Evolutionary conservation across 2,329 filamentous ascomycete genomes (phyloP).

Genomic region (Teratosphaeria zuluensis): DNA sequence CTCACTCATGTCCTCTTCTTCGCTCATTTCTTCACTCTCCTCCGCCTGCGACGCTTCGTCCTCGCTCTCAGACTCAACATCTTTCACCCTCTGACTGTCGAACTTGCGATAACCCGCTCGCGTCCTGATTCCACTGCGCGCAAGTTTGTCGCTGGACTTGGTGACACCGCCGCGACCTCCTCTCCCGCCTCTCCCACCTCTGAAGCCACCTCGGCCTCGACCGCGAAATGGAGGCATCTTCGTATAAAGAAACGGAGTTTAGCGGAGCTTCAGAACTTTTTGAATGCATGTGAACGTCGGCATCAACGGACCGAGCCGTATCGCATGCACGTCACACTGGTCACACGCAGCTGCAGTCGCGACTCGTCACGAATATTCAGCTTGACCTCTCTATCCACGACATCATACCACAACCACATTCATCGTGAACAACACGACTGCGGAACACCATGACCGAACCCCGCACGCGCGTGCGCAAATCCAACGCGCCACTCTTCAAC

Average conservation of each 20-base stretch:
- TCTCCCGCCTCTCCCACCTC: constrained; percentile 18
- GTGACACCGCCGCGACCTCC: constrained; percentile 14
- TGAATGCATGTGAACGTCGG: neutral
- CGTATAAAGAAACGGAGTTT: neutral
- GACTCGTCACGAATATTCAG: neutral
- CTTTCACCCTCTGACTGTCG: constrained; percentile 25
- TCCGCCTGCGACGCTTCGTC: constrained; percentile 6
- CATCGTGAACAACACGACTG: neutral
- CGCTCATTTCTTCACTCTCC: constrained; percentile 12
- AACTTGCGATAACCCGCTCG: constrained; percentile 24
- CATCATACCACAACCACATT: neutral
- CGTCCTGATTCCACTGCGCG: constrained; percentile 24
- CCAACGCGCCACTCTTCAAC: constrained; percentile 38
- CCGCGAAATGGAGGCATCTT: constrained; percentile 20
- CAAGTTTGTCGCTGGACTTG: constrained; percentile 14
- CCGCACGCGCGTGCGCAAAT: constrained; percentile 36
- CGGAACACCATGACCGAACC: constrained; percentile 35
- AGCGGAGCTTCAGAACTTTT: constrained; percentile 1
- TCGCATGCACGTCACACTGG: neutral
- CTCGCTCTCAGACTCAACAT: constrained; percentile 15
- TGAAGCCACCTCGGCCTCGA: constrained; percentile 21
- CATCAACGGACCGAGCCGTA: neutral
- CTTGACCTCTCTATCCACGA: neutral
- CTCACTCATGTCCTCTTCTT: constrained; percentile 13
- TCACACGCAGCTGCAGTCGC: neutral